phyloP scores from a whole-genome alignment of 2,329 filamentous ascomycete species.

The Claviceps sp. region DNA sequence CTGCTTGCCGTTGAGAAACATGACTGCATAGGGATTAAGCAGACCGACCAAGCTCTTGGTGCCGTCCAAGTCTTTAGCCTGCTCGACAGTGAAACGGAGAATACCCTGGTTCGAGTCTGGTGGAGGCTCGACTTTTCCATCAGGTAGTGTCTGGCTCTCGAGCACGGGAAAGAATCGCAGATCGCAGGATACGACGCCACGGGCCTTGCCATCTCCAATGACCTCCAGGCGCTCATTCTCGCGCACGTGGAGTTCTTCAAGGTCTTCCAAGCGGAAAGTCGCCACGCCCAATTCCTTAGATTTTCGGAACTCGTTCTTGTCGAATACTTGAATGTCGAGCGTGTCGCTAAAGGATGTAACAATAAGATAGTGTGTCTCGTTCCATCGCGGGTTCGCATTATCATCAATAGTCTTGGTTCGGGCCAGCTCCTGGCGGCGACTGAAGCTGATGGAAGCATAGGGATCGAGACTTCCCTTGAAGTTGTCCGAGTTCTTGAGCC shows the following conservation, averaged over 20 bases:
- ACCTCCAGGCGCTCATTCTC: conserved; percentile 82
- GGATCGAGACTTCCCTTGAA: conserved; percentile 88
- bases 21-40: conserved; percentile 78
- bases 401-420: conserved; percentile 82
- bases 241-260: conserved; percentile 63
- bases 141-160: conserved; percentile 53
- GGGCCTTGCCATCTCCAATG: conserved; percentile 67
- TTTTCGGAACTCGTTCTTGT: conserved; percentile 93
- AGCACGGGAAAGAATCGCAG: conserved; percentile 93
- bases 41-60: conserved; percentile 83
- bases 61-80: conserved; percentile 89
- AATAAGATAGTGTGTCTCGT: conserved; percentile 92
- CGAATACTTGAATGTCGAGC: conserved; percentile 72
- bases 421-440: conserved; percentile 66
- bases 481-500: conserved; percentile 89
- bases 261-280: conserved; percentile 69
- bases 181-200: conserved; percentile 68
- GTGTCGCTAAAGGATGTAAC: conserved; percentile 82
- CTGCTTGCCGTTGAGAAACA: conserved; percentile 86
- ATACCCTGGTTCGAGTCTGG: conserved; percentile 92
- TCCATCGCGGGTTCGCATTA: conserved; percentile 81
- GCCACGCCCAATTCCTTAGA: conserved; percentile 88
- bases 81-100: conserved; percentile 81
- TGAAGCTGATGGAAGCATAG: conserved; percentile 74
- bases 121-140: conserved; percentile 65